Conservation (phyloP, 176 grass and related monocot species). For the Tillandsia fasciculata region DNA sequence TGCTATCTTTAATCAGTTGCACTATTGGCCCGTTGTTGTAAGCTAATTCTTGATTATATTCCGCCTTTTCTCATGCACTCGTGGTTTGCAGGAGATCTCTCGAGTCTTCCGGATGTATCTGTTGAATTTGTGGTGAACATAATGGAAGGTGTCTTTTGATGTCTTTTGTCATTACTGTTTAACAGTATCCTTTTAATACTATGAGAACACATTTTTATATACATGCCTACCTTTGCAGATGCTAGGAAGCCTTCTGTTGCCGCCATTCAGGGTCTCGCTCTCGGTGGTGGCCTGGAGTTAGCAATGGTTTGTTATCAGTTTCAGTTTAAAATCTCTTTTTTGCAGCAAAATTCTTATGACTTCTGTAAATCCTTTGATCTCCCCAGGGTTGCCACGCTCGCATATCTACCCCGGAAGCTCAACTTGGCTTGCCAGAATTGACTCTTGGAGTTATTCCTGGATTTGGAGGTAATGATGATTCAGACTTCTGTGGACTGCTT, state of each 20-base stretch:
- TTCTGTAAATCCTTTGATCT: conserved; percentile 4
- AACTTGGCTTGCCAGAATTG: conserved; percentile 93
- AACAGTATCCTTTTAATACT: neutral
- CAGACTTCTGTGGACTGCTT: neutral
- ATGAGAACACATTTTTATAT: neutral
- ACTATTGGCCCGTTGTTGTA: neutral
- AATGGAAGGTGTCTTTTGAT: conserved; percentile 60
- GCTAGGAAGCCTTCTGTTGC: conserved; percentile 90
- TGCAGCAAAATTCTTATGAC: conserved; percentile 2
- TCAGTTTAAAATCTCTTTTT: conserved; percentile 2
- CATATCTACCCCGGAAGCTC: conserved; percentile 87
- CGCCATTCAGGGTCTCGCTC: conserved; percentile 89
- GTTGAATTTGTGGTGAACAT: conserved; percentile 72
- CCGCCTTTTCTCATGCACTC: conserved; percentile 13
- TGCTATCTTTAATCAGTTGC: conserved; percentile 2
- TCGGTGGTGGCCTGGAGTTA: conserved; percentile 90
- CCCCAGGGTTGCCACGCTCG: conserved; percentile 88
- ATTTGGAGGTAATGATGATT: conserved; percentile 60
- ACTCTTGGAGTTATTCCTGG: conserved; percentile 96
- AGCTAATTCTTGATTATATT: conserved; percentile 1
- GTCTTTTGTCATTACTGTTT: conserved; percentile 8
- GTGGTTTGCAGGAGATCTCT: conserved; percentile 46
- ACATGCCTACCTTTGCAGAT: conserved; percentile 24
- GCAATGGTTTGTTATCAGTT: conserved; percentile 52
- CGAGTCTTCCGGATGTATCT: conserved; percentile 62